A percentile compares a stretch with the other conserved stretches of the same genome.
phyloP scores from a whole-genome alignment of 345 rosid species.

The Populus deltoides region DNA sequence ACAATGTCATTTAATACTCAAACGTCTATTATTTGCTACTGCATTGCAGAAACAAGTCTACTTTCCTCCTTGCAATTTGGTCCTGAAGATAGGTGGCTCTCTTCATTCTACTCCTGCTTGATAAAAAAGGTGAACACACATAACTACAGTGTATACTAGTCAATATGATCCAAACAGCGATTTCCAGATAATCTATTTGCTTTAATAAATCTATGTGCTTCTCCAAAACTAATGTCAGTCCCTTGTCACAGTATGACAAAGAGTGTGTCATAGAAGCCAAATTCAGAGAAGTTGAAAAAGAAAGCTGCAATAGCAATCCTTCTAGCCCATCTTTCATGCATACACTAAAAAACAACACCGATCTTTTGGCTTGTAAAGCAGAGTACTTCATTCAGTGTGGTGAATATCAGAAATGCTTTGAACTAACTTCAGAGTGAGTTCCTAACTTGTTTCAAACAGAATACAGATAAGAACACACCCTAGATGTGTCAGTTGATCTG shows the following conservation, averaged over 20 bases:
- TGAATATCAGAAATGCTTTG: conserved; percentile 92
- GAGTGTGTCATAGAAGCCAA: conserved; percentile 78
- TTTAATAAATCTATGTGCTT: not conserved
- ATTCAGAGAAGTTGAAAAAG: conserved; percentile 77
- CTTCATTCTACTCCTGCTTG: conserved; percentile 91
- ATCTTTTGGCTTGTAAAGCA: conserved; percentile 92
- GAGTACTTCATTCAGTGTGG: conserved; percentile 96
- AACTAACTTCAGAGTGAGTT: conserved; percentile 78
- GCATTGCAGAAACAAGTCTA: conserved; percentile 58
- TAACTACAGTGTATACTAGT: not conserved
- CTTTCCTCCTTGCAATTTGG: conserved; percentile 81
- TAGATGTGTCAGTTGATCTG: conserved; percentile 15
- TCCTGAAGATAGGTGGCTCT: conserved; percentile 89
- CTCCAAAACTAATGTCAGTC: not conserved
- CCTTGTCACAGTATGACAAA: conserved; percentile 59
- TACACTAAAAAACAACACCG: conserved; percentile 67
- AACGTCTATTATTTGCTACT: conserved; percentile 1
- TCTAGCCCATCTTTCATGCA: conserved; percentile 50
- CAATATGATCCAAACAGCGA: not conserved
- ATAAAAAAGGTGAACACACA: conserved; percentile 59
- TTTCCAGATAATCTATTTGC: conserved; percentile 11
- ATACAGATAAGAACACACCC: conserved; percentile 6
- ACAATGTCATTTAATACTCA: too few species aligned
- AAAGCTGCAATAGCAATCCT: conserved; percentile 45
- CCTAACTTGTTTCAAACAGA: conserved; percentile 14